phyloP scores from a whole-genome alignment of 1,284 basidiomycete genomes.

The Cryptococcus neoformans region DNA sequence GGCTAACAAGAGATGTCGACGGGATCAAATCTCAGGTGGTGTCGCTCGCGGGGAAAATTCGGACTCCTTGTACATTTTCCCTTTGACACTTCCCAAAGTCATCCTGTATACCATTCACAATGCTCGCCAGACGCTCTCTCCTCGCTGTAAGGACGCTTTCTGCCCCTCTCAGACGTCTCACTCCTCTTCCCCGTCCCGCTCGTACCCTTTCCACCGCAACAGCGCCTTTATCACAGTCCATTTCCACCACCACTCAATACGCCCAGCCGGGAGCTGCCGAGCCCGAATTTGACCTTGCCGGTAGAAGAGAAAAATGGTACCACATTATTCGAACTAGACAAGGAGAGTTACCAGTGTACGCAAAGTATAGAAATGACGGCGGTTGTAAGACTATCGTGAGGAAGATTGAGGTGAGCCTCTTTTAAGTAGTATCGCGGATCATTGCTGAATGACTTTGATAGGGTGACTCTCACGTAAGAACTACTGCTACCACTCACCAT shows the following conservation, averaged over 20 bases:
- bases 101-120: no score
- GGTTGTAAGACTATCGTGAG: conserved; percentile 30
- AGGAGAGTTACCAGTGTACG: conserved; percentile 36
- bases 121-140: no score
- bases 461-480: conserved; percentile 23
- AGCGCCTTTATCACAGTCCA: neutral
- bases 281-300: neutral
- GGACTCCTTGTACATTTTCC: no score
- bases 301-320: conserved; percentile 6
- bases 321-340: conserved; percentile 11
- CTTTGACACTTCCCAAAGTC: no score
- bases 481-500: no score
- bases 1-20: no score
- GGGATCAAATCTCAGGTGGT: no score
- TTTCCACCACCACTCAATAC: neutral
- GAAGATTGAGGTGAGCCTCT: conserved; percentile 29
- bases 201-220: no score
- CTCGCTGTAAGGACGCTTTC: no score
- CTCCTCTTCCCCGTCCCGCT: no score
- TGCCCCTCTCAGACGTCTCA: no score
- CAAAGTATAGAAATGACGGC: conserved; percentile 31
- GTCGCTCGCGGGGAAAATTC: no score
- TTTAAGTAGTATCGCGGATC: neutral
- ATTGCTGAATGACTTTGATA: conserved; percentile 1
- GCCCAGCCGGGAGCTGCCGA: neutral